Base-by-base conservation (phyloP, 805 yeast species). In the Zygotorulaspora sp. region DNA sequence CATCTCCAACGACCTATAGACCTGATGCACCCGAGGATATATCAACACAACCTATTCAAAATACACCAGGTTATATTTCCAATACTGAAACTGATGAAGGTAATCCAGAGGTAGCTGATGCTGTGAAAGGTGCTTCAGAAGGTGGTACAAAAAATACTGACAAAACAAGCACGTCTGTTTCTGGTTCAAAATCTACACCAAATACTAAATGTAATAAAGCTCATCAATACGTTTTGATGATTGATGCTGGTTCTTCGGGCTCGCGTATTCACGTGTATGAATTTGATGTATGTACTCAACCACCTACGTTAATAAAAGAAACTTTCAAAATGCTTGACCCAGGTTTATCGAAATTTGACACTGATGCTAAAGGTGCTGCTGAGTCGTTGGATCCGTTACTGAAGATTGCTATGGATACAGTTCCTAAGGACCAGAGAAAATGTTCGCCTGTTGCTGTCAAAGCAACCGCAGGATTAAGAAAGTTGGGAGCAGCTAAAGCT, bases 171-270 rank as follows among this genome's bases (percentile, higher is more conserved):
- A 15, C 9, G 19, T 11, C 29, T 14, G 37, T 15, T 29, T 15
- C 33, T 10, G n/a, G 21, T 21, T 16, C 36, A 13, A 10, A 30
- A 10, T 44, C 35, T 21, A 40, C 45, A 2, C 32, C 44, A n/a
- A 34, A 36, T 20, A 29, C 57, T 14, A 45, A 49, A 14, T 72
- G 77, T 53, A 54, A 44, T 3, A 61, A 62, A 33, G 68, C 75
- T 18, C 64, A 75, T 23, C 83, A 83, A 56, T 90, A 73, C 52
- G 97, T 89, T 20, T 75, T 92, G 16, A 88, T 92, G 96, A 71
- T 92, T 40, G 99, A 92, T 68, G 98, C 98, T 6, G 99, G 98
- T 6, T 89, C 97, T 1, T 83, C 95, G 11, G 98, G 98, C 21
- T 88, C 97, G 11, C 80, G 98, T 62, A 84, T 92, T 26, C 99